Conservation (phyloP, 495 filamentous ascomycete genomes). For the Astrothelium subdiscretum region DNA sequence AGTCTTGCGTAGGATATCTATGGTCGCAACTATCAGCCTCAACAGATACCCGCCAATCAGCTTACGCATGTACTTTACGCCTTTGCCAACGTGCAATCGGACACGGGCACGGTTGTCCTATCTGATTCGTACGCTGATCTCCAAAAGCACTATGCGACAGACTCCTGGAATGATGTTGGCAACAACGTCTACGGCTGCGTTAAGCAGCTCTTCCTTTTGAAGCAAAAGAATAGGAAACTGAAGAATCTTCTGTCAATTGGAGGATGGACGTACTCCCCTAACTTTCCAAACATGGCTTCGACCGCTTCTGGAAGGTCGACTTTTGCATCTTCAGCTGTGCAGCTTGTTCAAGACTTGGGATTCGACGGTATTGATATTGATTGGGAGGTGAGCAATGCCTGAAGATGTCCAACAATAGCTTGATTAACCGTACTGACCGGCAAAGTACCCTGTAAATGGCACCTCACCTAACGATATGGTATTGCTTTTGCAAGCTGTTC, state of each 20-base stretch:
- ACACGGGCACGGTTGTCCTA: slow-evolving; percentile 68
- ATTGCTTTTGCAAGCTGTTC: slow-evolving; percentile 52
- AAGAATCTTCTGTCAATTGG: slow-evolving; percentile 90
- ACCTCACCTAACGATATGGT: slow-evolving; percentile 58
- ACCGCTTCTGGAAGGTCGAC: slow-evolving; percentile 45
- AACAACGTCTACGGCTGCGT: slow-evolving; percentile 66
- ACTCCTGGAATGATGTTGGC: slow-evolving; percentile 55
- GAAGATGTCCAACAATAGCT: neutral
- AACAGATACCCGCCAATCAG: slow-evolving; percentile 75
- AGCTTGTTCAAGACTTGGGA: slow-evolving; percentile 53
- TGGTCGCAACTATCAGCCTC: slow-evolving; percentile 53
- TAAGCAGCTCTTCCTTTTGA: slow-evolving; percentile 88
- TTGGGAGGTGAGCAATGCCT: slow-evolving; percentile 36
- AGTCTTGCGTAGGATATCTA: neutral
- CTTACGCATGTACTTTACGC: slow-evolving; percentile 88
- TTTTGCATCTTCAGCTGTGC: slow-evolving; percentile 58
- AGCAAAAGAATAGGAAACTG: slow-evolving; percentile 75
- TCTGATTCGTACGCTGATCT: slow-evolving; percentile 75
- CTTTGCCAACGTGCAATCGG: slow-evolving; percentile 69
- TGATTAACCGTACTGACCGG: neutral
- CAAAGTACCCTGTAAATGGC: slow-evolving; percentile 40
- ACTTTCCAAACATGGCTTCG: slow-evolving; percentile 65
- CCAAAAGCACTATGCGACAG: slow-evolving; percentile 76
- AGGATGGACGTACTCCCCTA: slow-evolving; percentile 88
- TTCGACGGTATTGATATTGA: slow-evolving; percentile 56